Base-by-base conservation (phyloP, 2,329 filamentous ascomycete genomes). In the Colletotrichum sp. region DNA sequence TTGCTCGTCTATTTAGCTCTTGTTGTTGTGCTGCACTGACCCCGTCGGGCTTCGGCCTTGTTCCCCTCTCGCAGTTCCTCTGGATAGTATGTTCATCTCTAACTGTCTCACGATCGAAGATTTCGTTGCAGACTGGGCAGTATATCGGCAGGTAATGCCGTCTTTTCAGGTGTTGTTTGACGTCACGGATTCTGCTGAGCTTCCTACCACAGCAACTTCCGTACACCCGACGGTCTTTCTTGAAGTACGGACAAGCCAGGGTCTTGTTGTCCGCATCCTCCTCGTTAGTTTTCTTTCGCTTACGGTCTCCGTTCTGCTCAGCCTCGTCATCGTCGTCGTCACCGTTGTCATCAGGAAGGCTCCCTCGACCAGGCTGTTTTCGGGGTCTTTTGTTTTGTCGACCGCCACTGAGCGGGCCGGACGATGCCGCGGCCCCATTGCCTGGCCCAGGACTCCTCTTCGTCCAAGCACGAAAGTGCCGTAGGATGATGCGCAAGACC, bases 161-260 rank as follows among this genome's bases (percentile, higher is more conserved):
- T 34, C 81, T 69, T 8, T 30, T 30, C 1, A 83, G 48, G 30
- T 83, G 82, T 26, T 83, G 81, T 34, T 83, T 82, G 10, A 83
- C 81, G 24, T 81, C 79, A n/a, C 79, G 78, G 21, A 82, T 78
- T 1, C 77, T 72, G 3, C 66, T 71, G 10, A 83, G 66, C 59
- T 77, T 79, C 1, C 32, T 63, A 7, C 78, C 68, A 59, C 80
- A 82, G 34, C 82, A 83, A 13, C 75, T 66, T 7, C 78, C 75
- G 73, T 83, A 77, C 5, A 65, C 55, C 8, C 75, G 68, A 4
- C 77, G 78, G 52, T 81, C 79, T 13, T 78, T 78, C 68, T 83
- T 83, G 52, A 78, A 81, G 55, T 80, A 83, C 1, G 81, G 82
- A 32, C 82, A 82, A 2, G 82, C 82, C 28, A 63, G 59, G 16